Conservation (phyloP, 345 rosid genomes). For the Linum trigynum region DNA sequence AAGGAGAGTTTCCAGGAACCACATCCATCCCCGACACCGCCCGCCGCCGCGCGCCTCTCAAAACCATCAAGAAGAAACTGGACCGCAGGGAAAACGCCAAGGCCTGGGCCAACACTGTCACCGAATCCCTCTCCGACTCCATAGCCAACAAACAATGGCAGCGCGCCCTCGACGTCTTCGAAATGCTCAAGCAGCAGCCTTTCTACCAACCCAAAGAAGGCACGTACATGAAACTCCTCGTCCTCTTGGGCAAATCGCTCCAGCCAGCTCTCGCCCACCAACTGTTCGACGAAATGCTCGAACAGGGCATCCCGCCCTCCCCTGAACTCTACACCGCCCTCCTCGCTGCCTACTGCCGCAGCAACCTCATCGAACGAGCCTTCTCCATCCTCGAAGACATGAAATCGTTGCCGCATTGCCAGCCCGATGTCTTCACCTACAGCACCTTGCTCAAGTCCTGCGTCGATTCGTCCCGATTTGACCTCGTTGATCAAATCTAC, state of each 20-base stretch:
- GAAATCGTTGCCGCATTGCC: conserved; percentile 64
- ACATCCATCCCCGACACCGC: conserved; percentile 24
- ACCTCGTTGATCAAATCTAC: conserved; percentile 50
- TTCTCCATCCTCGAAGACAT: conserved; percentile 47
- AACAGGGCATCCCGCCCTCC: conserved; percentile 68
- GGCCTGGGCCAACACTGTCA: conserved; percentile 75
- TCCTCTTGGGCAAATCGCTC: conserved; percentile 62
- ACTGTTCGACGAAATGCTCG: conserved; percentile 68
- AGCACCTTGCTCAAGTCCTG: conserved; percentile 68
- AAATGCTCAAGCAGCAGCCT: conserved; percentile 59
- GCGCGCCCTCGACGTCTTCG: conserved; percentile 72
- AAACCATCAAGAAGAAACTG: conserved; percentile 62
- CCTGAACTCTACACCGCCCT: conserved; percentile 72
- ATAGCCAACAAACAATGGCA: conserved; percentile 72
- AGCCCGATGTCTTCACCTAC: conserved; percentile 77
- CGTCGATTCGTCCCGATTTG: conserved; percentile 51
- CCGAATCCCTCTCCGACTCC: conserved; percentile 65
- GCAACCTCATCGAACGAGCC: conserved; percentile 50
- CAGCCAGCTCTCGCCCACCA: conserved; percentile 56
- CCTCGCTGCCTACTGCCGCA: conserved; percentile 64
- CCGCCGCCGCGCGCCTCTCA: conserved; percentile 40
- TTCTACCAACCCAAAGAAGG: conserved; percentile 76
- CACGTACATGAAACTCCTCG: conserved; percentile 69
- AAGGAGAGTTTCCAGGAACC: conserved; percentile 66
- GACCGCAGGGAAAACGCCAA: conserved; percentile 53